A percentile compares a stretch with the other conserved stretches of the same genome.
These are phyloP conservation scores for Pestalotiopsis sp. DNA, from an alignment of 2,329 filamentous ascomycete genomes.

Conservation along the genomic window DNA sequence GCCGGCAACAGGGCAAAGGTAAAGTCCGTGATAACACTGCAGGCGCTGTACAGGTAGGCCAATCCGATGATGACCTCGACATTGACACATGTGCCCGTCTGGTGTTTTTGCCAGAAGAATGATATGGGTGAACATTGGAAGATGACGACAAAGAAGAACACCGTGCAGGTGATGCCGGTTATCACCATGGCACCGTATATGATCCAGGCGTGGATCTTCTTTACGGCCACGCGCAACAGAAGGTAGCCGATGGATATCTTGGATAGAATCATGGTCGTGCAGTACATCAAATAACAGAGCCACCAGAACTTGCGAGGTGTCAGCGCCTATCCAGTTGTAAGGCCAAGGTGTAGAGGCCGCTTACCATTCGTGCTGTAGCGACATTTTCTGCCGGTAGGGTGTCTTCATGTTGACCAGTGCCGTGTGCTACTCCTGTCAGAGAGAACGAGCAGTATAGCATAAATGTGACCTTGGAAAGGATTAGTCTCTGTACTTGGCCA, in stretches of 20 bases:
- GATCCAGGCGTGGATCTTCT: constrained; percentile 19
- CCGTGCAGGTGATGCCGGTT: constrained; percentile 19
- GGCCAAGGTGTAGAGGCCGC: background rate
- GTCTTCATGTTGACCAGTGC: constrained; percentile 13
- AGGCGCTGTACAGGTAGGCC: constrained; percentile 46
- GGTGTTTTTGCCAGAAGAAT: constrained; percentile 22
- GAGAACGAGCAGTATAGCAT: constrained; percentile 12
- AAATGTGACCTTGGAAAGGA: background rate
- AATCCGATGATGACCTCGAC: constrained; percentile 42
- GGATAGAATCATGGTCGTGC: constrained; percentile 20
- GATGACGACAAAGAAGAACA: constrained; percentile 23
- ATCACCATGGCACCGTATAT: constrained; percentile 20
- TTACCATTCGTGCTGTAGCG: constrained; percentile 2
- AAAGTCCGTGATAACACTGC: constrained; percentile 50
- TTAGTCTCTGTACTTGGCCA: background rate
- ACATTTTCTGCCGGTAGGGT: background rate
- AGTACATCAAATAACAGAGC: constrained; percentile 20
- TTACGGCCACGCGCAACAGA: constrained; percentile 21
- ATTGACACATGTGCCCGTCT: constrained; percentile 25
- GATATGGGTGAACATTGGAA: constrained; percentile 22
- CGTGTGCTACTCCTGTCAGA: constrained; percentile 11
- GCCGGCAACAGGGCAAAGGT: constrained; percentile 50
- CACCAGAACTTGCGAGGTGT: constrained; percentile 14
- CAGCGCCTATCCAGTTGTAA: background rate
- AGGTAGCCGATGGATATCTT: constrained; percentile 23